Conservation (phyloP, 2,329 filamentous ascomycete genomes). For the Pezicula carpinea region DNA sequence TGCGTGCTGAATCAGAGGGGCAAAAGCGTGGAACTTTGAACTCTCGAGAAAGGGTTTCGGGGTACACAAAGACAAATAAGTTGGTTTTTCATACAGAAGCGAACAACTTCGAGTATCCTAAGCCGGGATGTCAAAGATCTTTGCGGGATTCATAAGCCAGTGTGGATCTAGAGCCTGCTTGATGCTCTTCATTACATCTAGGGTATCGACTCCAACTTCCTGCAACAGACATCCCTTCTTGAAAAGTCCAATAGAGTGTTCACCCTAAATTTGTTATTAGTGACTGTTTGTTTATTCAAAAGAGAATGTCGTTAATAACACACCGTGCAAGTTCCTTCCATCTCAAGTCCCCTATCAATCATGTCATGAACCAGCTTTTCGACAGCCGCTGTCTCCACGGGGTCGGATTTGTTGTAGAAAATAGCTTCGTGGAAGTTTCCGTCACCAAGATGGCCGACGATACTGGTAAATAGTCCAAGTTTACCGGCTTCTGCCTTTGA, state of each 20-base stretch:
- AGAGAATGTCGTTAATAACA: not conserved
- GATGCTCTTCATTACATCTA: constrained; percentile 77
- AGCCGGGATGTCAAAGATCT: constrained; percentile 11
- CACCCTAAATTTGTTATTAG: constrained; percentile 42
- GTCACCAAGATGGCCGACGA: constrained; percentile 85
- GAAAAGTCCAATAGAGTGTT: constrained; percentile 79
- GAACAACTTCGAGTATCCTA: too few species aligned
- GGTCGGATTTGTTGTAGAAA: constrained; percentile 73
- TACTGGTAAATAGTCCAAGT: constrained; percentile 76
- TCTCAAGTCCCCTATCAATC: constrained; percentile 79
- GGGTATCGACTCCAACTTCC: constrained; percentile 74
- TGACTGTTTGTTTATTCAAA: constrained; percentile 15
- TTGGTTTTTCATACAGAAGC: too few species aligned
- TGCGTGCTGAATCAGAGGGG: too few species aligned
- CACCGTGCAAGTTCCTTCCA: constrained; percentile 84
- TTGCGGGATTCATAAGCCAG: constrained; percentile 75
- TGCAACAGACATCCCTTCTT: constrained; percentile 75
- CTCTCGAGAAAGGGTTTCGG: too few species aligned
- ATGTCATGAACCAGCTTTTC: constrained; percentile 79
- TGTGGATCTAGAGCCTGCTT: constrained; percentile 75
- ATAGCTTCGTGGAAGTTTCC: constrained; percentile 92
- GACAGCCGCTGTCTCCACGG: constrained; percentile 66
- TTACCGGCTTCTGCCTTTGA: constrained; percentile 84
- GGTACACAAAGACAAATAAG: too few species aligned
- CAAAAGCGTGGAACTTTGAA: too few species aligned